Evolutionary conservation across 352 stramenopile species (phyloP), one percentile per base, ranked within the genome.

Genomic region (Plasmopara viticola): DNA sequence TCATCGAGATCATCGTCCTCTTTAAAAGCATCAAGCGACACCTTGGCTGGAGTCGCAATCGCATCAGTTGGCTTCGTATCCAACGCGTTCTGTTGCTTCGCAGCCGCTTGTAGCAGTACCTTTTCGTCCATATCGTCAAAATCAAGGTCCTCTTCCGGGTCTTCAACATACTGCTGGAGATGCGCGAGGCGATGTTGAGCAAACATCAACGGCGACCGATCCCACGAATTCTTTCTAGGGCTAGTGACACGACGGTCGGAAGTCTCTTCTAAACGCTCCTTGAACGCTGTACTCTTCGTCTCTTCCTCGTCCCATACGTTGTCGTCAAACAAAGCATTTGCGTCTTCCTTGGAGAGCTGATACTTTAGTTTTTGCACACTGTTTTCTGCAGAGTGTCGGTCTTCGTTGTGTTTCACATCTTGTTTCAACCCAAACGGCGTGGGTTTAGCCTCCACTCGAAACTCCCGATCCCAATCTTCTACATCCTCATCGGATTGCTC

Each of bases 391-490:
- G 52, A 28, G 12, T 25, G 9, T 17, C 60, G 62, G 6, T 31
- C 56, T 6, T 43, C 37, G 41, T 53, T 52, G 20, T 31, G 5
- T 45, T n/a, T 15, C 38, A 9, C 34, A 8, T 45, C 37, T 12
- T 56, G 35, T 20, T 31, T 45, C 9, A 74, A 45, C 25, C 58
- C 31, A 52, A 84, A 60, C 5, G 66, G 61, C 7, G 64, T 64
- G 34, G 67, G 68, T 13, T 67, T 59, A 0, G 68, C 64, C 35
- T 88, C 60, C 10, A 90, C 62, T 2, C 73, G 75, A 45, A 94
- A 77, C 38, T 92, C 84, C n/a, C 90, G 68, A 52, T 94, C 81
- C 84, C 84, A 94, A 53, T 92, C 83, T 43, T 94, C 84, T 0
- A 51, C 64, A 20, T 90, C 75, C 13, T 84, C 71, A 6, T 82